These are phyloP conservation scores for Pyrenophora graminea DNA, from an alignment of 2,329 filamentous ascomycete genomes.

Conservation along the genomic window DNA sequence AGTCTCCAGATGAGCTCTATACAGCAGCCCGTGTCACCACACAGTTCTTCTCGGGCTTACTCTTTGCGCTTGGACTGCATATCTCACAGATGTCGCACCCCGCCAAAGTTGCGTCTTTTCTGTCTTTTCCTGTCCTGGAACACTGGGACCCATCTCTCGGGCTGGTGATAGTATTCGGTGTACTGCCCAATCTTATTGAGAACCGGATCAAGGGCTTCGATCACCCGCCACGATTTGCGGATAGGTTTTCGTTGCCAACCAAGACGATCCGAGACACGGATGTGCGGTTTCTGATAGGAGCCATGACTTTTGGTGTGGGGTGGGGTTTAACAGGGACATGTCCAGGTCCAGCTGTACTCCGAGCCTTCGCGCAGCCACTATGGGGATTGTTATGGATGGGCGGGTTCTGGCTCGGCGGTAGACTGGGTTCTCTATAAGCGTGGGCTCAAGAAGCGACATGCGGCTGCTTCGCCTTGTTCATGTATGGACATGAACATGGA, in stretches of 20 bases:
- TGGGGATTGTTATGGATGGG: slow-evolving; percentile 55
- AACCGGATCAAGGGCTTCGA: slow-evolving; percentile 29
- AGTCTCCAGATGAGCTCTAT: neutral
- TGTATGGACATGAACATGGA: too few relatives aligned
- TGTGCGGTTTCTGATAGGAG: slow-evolving; percentile 54
- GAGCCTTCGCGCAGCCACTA: slow-evolving; percentile 51
- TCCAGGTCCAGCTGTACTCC: slow-evolving; percentile 57
- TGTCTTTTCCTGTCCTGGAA: slow-evolving; percentile 49
- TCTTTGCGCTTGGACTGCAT: slow-evolving; percentile 58
- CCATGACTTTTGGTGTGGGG: slow-evolving; percentile 54
- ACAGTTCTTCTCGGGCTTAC: slow-evolving; percentile 53
- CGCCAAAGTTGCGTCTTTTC: slow-evolving; percentile 57
- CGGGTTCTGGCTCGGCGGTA: slow-evolving; percentile 52
- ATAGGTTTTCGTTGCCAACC: slow-evolving; percentile 51
- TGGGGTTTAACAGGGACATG: slow-evolving; percentile 59
- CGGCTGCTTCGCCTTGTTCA: too few relatives aligned
- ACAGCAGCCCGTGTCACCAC: slow-evolving; percentile 42
- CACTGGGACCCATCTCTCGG: slow-evolving; percentile 57
- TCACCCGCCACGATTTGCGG: slow-evolving; percentile 49
- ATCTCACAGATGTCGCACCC: slow-evolving; percentile 58
- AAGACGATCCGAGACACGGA: slow-evolving; percentile 54
- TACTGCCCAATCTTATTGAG: slow-evolving; percentile 51
- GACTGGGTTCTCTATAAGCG: neutral
- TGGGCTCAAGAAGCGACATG: neutral
- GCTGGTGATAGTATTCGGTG: slow-evolving; percentile 55